Conservation (phyloP, 2,329 filamentous ascomycete species). For the Colletotrichum camelliae region DNA sequence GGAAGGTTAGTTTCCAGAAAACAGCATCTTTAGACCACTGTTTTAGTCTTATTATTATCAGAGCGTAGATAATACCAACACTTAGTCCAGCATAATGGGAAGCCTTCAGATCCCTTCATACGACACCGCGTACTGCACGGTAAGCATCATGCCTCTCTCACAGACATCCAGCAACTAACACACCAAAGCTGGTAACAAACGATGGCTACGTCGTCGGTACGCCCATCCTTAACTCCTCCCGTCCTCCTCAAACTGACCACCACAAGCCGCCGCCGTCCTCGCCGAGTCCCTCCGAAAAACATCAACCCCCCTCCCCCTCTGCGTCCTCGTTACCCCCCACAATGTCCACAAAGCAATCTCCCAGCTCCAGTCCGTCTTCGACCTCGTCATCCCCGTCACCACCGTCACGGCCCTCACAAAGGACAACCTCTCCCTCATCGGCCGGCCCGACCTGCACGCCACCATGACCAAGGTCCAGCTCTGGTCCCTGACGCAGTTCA, state of each 20-base stretch:
- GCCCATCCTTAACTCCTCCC: not conserved
- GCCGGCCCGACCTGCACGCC: slow-evolving; percentile 68
- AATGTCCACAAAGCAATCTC: not conserved
- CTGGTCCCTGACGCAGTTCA: slow-evolving; percentile 70
- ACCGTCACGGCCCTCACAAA: not conserved
- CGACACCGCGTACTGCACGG: slow-evolving; percentile 9
- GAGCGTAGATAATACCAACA: not conserved
- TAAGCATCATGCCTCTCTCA: not conserved
- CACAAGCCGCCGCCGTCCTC: slow-evolving; percentile 16
- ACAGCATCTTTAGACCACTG: not conserved
- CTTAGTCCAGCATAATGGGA: not conserved
- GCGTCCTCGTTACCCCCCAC: slow-evolving; percentile 17
- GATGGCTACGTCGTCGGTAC: slow-evolving; percentile 23
- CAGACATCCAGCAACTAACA: not conserved
- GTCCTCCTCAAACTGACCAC: not conserved
- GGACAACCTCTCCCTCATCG: slow-evolving; percentile 70
- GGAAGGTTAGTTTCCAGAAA: rapidly evolving
- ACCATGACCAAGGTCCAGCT: slow-evolving; percentile 75
- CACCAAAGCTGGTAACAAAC: slow-evolving; percentile 20
- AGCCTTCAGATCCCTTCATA: not conserved
- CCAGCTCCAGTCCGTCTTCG: slow-evolving; percentile 7
- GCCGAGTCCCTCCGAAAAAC: slow-evolving; percentile 22
- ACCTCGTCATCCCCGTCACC: slow-evolving; percentile 17
- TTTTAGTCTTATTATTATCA: not conserved
- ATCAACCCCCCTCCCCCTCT: slow-evolving; percentile 10